These are phyloP conservation scores for Infundibulicybe gibba DNA, from an alignment of 768 basidiomycete genomes.

Conservation along the genomic window DNA sequence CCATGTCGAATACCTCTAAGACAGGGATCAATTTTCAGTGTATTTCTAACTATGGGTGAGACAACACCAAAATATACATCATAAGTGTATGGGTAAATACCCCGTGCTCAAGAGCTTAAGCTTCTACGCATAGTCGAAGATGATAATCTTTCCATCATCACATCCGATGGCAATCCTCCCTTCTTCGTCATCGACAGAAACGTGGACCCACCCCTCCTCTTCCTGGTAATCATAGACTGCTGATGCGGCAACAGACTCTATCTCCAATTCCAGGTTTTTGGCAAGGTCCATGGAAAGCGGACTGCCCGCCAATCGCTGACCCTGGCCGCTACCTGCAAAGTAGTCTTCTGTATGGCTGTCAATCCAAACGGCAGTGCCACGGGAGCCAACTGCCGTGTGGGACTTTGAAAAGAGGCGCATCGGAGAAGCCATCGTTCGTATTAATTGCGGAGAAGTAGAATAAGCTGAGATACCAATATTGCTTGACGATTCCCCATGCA, in stretches of 20 bases:
- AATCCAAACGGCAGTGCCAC: constrained; percentile 65
- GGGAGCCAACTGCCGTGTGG: constrained; percentile 49
- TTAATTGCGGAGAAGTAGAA: constrained; percentile 25
- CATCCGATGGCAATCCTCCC: constrained; percentile 42
- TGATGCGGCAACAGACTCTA: constrained; percentile 20
- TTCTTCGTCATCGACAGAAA: constrained; percentile 45
- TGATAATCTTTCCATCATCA: constrained; percentile 42
- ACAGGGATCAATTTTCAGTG: too few relatives aligned
- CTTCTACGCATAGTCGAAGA: constrained; percentile 47
- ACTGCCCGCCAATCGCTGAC: constrained; percentile 59
- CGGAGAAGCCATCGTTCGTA: constrained; percentile 47
- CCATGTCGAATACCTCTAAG: not conserved
- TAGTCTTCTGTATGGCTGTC: constrained; percentile 59
- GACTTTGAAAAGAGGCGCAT: constrained; percentile 54
- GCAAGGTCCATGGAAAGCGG: constrained; percentile 5
- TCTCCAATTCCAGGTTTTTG: constrained; percentile 16
- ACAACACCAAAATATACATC: not conserved
- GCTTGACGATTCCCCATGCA: constrained; percentile 25
- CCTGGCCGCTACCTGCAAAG: constrained; percentile 37
- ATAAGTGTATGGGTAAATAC: not conserved
- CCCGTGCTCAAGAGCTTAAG: too few relatives aligned
- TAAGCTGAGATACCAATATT: constrained; percentile 41
- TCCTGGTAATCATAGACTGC: constrained; percentile 44
- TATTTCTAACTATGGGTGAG: not conserved
- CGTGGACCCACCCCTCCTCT: constrained; percentile 44